Base-by-base conservation (phyloP, 1,284 basidiomycete genomes). In the Chalciporus piperatoides region DNA sequence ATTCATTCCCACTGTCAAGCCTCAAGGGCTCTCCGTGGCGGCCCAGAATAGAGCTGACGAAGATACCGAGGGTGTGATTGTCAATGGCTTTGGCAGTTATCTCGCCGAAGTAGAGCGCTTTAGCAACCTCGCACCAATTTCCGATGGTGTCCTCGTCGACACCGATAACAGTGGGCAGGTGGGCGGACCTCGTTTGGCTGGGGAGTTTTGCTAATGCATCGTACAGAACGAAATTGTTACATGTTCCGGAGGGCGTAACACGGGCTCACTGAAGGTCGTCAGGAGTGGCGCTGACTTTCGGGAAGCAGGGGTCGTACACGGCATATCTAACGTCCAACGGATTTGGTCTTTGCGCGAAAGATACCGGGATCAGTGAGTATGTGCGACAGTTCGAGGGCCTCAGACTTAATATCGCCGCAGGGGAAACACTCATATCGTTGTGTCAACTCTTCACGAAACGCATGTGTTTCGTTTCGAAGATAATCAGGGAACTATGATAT, bases 231-330 rank as follows among this genome's bases (percentile, higher is more conserved):
- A 94, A 63, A 79, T 97, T 41, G 81, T 98, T 3, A 90, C 93
- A 0, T 93, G 92, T 56, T 96, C 93, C 2, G 96, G 96, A 2
- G 87, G 85, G 0, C 79, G 80, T 15, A 92, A 84, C 53, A 81
- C 83, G 0, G 94, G 95, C 6, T 86, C 87, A 9, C 64, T 99
- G 8, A 84, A 91, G 33, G 69, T 95, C 23, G 79, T 98, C 8
- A 77, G 91, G 51, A 92, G 85, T 54, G 95, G 95, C 2, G 92
- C 92, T 1, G 88, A 92, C 48, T 82, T 96, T 59, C 76, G 83
- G 46, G 84, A 89, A 56, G 58, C 82, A 5, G 81, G 85, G 0
- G 67, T 68, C 21, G 60, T 92, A 6, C 77, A 82, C 19, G 88
- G 84, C 0, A 56, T 92, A 24, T 62, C 71, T 0, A 73, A 79